Base-by-base conservation (phyloP, 768 basidiomycete genomes). In the Rossbeevera mucosa region DNA sequence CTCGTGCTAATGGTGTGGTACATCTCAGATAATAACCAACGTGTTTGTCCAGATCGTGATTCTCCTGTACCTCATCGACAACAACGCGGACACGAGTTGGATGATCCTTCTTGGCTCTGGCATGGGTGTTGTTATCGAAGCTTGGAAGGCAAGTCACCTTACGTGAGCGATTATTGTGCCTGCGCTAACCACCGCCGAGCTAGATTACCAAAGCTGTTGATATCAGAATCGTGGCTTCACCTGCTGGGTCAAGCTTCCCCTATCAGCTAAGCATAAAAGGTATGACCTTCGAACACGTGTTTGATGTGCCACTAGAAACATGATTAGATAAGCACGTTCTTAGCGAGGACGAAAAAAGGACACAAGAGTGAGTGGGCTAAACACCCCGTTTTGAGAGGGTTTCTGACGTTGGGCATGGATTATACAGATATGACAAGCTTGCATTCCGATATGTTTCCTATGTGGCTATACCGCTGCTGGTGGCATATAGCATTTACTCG, bases 291-390 rank as follows among this genome's bases (percentile, higher is more conserved):
- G 49, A 59, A 50, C 50, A 51, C 53, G 53, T 59, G 52, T 45
- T 52, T 56, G 30, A 54, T 30, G 38, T 44, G 42, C 18, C 36
- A 18, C 18, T 42, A 58, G 48, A 60, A 44, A 45, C 31, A 51
- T 41, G 33, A 53, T 47, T 52, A 77, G 96, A 98, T 75, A 98
- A 97, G 70, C 94, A 98, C 64, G 86, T 94, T 47, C 78, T 97
- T n/a, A 89, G 79, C 57, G 94, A 96, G 63, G 94, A 97, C 64
- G 96, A 99, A 74, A 94, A 89, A 77, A 94, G 88, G 72, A 97
- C 95, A 9, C 94, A 97, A 68, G 93, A 97, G 85, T 96, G 74
- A 66, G 83, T 70, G 18, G 12, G 20, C n/a, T 30, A 21, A 52
- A 30, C 26, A 33, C 25, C 4, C 7, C 7, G 31, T 78, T 16